Base-by-base conservation (phyloP, 306 rosid genomes). In the Luffa acutangula region DNA sequence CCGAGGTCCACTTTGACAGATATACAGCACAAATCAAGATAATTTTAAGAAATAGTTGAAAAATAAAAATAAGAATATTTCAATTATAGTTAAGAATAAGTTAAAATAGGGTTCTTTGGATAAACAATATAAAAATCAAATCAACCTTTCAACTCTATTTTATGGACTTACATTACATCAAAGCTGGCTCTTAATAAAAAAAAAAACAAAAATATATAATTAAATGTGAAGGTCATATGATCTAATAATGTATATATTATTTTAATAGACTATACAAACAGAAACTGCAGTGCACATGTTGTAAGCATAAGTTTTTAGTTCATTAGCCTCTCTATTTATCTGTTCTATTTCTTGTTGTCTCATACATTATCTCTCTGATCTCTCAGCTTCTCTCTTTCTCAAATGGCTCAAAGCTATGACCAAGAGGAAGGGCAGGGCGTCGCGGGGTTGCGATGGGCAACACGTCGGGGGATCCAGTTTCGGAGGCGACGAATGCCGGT, bases 401-500 rank as follows among this genome's bases (percentile, higher is more conserved):
- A 21, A 10, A 77, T 77, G 80, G 70, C 54, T 77, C 13, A 20
- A 77, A 33, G 14, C n/a, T 25, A 41, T 57, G 70, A 57, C 11
- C 54, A n/a, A 7, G 60, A 41, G 7, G 53, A 57, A n/a, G 67
- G 41, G 13, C 53, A 36, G 15, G 3, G 7, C 2, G 21, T 0
- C 41, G 69, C 53, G 9, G 51, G 48, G 2, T 5, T 62, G 20
- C 59, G 58, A 46, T 4, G 73, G 48, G 25, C 60, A 9, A 14
- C 52, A 6, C 74, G 75, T 9, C 49, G 51, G 7, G 75, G 81
- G 13, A 46, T 79, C 49, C 75, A 49, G n/a, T 34, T 64, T 9
- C 76, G 81, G 45, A 64, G 64, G 25, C 62, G 75, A 3, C 70
- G 71, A 64, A 41, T 65, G 76, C 37, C 81, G 14, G 81, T 79